Evolutionary conservation across 2,329 filamentous ascomycete species (phyloP).

Genomic region (Talaromyces sp.): DNA sequence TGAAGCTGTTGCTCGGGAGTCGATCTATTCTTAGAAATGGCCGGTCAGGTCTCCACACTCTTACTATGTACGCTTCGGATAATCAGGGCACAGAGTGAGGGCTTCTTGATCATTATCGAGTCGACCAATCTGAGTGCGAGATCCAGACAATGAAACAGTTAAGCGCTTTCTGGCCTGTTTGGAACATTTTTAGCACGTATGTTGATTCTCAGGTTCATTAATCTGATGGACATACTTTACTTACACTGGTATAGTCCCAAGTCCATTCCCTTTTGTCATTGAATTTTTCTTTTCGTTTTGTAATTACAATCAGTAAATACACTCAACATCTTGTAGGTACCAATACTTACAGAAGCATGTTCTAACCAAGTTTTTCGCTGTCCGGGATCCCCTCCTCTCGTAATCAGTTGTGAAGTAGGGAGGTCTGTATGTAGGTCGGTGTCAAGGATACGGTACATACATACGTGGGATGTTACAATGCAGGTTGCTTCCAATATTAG

Average conservation of each 20-base stretch:
- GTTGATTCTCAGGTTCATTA: neutral
- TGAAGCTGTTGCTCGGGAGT: neutral
- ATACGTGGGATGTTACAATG: neutral
- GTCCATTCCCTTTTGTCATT: neutral
- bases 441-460: neutral
- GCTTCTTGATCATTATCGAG: neutral
- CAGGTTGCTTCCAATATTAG: slow-evolving; percentile 19
- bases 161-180: neutral
- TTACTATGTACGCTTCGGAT: neutral
- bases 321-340: neutral
- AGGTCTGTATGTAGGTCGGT: neutral
- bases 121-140: neutral
- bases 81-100: neutral
- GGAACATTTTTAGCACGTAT: neutral
- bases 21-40: slow-evolving; percentile 10
- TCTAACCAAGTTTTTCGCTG: neutral
- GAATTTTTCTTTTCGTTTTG: neutral
- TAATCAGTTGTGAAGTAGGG: neutral
- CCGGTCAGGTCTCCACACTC: neutral
- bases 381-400: neutral
- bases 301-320: neutral
- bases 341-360: neutral
- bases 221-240: neutral
- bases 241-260: neutral
- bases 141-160: neutral